Evolutionary conservation across 352 stramenopile species (phyloP).

Genomic region (Phytopythium aichiense): DNA sequence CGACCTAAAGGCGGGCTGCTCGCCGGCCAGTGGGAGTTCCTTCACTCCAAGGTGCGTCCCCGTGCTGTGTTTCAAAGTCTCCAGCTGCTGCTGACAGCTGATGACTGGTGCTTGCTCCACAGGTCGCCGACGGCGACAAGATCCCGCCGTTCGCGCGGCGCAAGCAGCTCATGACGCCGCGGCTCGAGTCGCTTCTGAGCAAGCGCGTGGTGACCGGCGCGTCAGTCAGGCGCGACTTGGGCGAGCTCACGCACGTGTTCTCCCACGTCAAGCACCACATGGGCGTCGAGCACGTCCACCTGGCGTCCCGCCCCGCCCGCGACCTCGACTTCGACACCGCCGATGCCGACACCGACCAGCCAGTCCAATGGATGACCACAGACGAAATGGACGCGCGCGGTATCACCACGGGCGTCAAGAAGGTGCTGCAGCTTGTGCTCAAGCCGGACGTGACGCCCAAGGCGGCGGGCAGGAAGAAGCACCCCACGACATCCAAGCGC

Average conservation of each 20-base stretch:
- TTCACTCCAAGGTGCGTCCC: constrained; percentile 54
- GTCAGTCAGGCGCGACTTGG: constrained; percentile 45
- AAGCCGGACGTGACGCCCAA: constrained; percentile 11
- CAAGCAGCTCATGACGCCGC: constrained; percentile 46
- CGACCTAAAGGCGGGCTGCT: constrained; percentile 69
- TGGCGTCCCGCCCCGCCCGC: constrained; percentile 23
- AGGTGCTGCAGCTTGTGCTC: constrained; percentile 68
- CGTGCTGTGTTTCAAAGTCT: too few relatives aligned
- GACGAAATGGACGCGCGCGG: constrained; percentile 70
- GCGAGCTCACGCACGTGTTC: constrained; percentile 85
- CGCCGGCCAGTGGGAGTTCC: constrained; percentile 88
- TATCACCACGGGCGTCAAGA: constrained; percentile 87
- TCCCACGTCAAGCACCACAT: constrained; percentile 91
- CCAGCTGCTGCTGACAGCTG: too few relatives aligned
- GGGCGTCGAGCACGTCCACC: constrained; percentile 83
- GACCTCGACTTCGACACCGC: not conserved
- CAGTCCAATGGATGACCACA: constrained; percentile 72
- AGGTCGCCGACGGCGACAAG: constrained; percentile 57
- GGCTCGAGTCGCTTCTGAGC: constrained; percentile 33
- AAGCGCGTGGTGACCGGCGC: constrained; percentile 15
- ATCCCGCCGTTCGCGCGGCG: constrained; percentile 63
- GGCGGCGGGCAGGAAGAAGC: constrained; percentile 13
- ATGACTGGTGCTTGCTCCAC: not conserved
- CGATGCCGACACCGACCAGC: constrained; percentile 7
- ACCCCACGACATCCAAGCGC: constrained; percentile 5